Conservation (phyloP, 2,329 filamentous ascomycete genomes). For the Clathrospora elynae region DNA sequence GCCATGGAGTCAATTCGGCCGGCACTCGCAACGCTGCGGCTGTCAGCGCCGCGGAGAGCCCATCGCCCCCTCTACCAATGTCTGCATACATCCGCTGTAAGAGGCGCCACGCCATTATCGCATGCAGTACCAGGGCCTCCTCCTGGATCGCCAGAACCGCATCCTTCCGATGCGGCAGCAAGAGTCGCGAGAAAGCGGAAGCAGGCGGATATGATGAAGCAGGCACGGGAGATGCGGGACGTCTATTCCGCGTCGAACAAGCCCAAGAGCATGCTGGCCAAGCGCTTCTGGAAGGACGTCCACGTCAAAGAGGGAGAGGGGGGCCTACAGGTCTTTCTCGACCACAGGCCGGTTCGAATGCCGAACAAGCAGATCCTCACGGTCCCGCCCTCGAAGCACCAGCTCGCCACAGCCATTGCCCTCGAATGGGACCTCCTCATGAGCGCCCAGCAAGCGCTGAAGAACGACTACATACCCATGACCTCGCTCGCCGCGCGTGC, state of each 20-base stretch:
- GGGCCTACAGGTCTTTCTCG: slow-evolving; percentile 72
- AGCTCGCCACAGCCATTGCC: slow-evolving; percentile 83
- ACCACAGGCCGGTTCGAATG: slow-evolving; percentile 77
- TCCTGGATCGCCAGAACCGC: slow-evolving; percentile 60
- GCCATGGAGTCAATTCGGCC: slow-evolving; percentile 41
- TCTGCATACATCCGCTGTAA: slow-evolving; percentile 51
- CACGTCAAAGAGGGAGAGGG: slow-evolving; percentile 66
- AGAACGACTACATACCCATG: slow-evolving; percentile 85
- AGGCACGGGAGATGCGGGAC: slow-evolving; percentile 52
- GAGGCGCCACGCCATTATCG: slow-evolving; percentile 61
- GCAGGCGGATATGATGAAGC: slow-evolving; percentile 56
- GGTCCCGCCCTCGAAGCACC: slow-evolving; percentile 74
- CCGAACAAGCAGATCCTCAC: slow-evolving; percentile 73
- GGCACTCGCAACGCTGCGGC: slow-evolving; percentile 27
- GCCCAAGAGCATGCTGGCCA: slow-evolving; percentile 60
- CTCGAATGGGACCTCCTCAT: slow-evolving; percentile 90
- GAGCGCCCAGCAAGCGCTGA: slow-evolving; percentile 80
- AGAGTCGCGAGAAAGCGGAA: slow-evolving; percentile 56
- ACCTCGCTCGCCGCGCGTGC: slow-evolving; percentile 85
- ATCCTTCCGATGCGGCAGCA: slow-evolving; percentile 55
- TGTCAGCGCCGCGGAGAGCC: slow-evolving; percentile 22
- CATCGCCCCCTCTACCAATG: slow-evolving; percentile 40
- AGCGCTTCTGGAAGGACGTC: slow-evolving; percentile 90
- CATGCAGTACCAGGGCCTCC: slow-evolving; percentile 64
- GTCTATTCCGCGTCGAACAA: slow-evolving; percentile 46